A percentile compares a stretch with the other conserved stretches of the same genome.
These are phyloP conservation scores for Epichloe elymi DNA, from an alignment of 2,329 filamentous ascomycete species.

Conservation along the genomic window DNA sequence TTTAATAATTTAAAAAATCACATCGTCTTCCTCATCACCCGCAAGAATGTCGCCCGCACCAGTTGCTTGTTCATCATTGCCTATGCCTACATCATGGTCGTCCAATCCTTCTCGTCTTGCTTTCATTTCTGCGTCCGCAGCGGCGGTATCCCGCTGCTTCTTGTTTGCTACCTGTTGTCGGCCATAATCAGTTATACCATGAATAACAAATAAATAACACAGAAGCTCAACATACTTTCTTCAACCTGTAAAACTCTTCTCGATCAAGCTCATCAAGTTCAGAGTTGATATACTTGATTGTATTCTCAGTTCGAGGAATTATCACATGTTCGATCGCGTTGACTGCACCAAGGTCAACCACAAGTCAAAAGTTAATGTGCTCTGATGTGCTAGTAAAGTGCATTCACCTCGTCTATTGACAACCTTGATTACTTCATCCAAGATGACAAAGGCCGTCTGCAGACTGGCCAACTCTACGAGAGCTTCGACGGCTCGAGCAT, in stretches of 20 bases:
- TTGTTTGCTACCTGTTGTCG: constrained; percentile 53
- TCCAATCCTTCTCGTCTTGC: constrained; percentile 47
- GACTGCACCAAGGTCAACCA: constrained; percentile 35
- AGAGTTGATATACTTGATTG: constrained; percentile 99
- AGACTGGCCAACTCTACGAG: constrained; percentile 88
- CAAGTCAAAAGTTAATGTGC: not conserved
- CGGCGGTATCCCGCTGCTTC: constrained; percentile 66
- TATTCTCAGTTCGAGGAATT: constrained; percentile 95
- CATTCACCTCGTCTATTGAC: constrained; percentile 79
- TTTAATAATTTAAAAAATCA: constrained; percentile 54
- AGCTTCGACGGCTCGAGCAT: constrained; percentile 89
- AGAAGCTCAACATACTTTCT: constrained; percentile 45
- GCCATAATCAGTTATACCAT: not conserved
- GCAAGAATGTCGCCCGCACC: constrained; percentile 52
- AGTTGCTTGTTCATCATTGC: constrained; percentile 26
- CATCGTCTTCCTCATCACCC: constrained; percentile 66
- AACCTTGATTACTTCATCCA: constrained; percentile 98
- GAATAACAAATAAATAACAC: not conserved
- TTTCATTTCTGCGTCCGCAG: constrained; percentile 61
- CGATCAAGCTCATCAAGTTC: constrained; percentile 94
- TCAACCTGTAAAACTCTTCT: constrained; percentile 95
- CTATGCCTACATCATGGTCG: constrained; percentile 14
- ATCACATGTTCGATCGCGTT: constrained; percentile 96
- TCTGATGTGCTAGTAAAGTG: not conserved
- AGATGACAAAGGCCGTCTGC: constrained; percentile 92